Conservation (phyloP, 345 rosid species). For the Linum tenue region DNA sequence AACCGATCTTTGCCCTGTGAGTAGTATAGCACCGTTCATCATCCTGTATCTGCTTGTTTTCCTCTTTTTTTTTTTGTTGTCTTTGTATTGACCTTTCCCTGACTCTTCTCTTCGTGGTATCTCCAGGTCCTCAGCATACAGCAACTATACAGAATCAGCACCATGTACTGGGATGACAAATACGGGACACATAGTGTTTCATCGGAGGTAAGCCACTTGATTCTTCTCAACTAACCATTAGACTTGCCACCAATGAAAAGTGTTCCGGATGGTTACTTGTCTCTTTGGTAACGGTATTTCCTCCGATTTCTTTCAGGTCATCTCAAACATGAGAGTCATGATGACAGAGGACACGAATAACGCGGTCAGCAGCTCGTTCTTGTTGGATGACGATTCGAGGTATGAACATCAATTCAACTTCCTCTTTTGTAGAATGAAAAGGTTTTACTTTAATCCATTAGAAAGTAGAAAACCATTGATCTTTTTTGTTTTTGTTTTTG, state of each 20-base stretch:
- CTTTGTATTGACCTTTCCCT: not conserved
- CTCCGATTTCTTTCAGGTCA: slow-evolving; percentile 2
- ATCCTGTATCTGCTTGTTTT: not conserved
- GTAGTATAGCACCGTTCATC: not conserved
- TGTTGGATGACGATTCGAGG: slow-evolving; percentile 9
- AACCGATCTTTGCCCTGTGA: slow-evolving; percentile 7
- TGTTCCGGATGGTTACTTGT: too few relatives aligned
- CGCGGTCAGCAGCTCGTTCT: slow-evolving; percentile 10
- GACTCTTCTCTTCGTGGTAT: not conserved
- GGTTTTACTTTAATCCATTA: not conserved
- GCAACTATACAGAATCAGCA: slow-evolving; percentile 10
- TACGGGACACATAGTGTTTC: slow-evolving; percentile 10
- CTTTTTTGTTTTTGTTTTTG: not conserved
- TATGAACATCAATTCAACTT: not conserved
- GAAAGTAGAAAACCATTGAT: not conserved
- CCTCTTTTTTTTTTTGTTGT: not conserved
- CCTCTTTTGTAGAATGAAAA: not conserved
- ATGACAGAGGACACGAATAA: slow-evolving; percentile 10
- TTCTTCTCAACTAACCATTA: not conserved
- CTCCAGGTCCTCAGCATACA: slow-evolving; percentile 8
- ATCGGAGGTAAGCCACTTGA: not conserved
- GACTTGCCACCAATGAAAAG: not conserved
- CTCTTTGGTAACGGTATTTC: not conserved
- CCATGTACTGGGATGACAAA: slow-evolving; percentile 13
- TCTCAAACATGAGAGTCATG: slow-evolving; percentile 10